Percentiles rank a stretch among this genome's conserved stretches.
Conservation (phyloP, 2,329 filamentous ascomycete species). For the Penicillium digitatum region DNA sequence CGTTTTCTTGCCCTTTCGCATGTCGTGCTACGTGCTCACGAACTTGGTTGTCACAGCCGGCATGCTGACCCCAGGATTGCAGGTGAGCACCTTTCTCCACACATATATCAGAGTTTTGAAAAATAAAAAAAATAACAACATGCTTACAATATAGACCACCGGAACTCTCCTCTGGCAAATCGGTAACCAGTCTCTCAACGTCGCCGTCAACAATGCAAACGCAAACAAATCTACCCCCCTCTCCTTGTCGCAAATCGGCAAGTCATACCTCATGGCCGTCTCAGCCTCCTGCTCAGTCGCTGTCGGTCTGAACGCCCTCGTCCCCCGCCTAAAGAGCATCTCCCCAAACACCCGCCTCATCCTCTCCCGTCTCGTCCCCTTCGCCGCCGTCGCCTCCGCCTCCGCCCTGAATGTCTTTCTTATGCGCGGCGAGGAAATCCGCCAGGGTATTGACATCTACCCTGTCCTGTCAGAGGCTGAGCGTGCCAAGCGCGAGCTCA, state of each 20-base stretch:
- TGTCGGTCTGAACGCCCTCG: constrained; percentile 82
- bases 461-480: constrained; percentile 71
- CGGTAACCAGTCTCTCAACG: constrained; percentile 94
- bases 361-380: constrained; percentile 84
- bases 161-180: constrained; percentile 94
- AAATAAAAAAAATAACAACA: too few species aligned
- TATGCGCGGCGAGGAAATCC: constrained; percentile 95
- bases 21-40: constrained; percentile 91
- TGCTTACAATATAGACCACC: constrained; percentile 53
- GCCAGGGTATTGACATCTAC: constrained; percentile 86
- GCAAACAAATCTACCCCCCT: constrained; percentile 95
- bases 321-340: constrained; percentile 75
- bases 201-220: constrained; percentile 95
- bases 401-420: constrained; percentile 93
- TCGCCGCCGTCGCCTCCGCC: constrained; percentile 88
- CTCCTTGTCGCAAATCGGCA: constrained; percentile 70
- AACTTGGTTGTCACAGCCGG: constrained; percentile 93
- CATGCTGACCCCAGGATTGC: constrained; percentile 88
- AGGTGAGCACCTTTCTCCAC: constrained; percentile 47
- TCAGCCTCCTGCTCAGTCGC: constrained; percentile 91
- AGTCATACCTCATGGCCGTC: constrained; percentile 90
- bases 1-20: constrained; percentile 91
- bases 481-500: constrained; percentile 61
- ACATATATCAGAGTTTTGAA: neutral
- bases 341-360: constrained; percentile 71